Base-by-base conservation (phyloP, 2,329 filamentous ascomycete species). In the Calonectria honghensis region DNA sequence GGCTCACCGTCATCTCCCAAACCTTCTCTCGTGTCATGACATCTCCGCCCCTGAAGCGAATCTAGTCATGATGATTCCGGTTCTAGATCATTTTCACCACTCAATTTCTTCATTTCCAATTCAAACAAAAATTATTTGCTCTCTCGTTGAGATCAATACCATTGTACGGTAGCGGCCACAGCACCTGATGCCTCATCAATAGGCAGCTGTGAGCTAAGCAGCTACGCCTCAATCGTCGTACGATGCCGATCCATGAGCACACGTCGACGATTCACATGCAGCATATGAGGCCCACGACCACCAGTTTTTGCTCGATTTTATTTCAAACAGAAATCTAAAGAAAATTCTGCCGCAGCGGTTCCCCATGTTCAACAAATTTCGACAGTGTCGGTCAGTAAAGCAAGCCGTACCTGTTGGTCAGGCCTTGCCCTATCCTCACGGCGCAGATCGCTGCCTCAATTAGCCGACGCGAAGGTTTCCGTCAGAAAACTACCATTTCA, bases 191-290 rank as follows among this genome's bases (percentile, higher is more conserved):
- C 35, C 57, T 41, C 57, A 29, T 63, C 39, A 29, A 24, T 11
- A 32, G 37, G 24, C 57, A n/a, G 18, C 57, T 20, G 37, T 41
- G 37, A 20, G 24, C 35, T 37, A 29, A 31, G 57, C n/a, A 39
- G 57, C 57, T 63, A 63, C 57, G 57, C 57, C 57, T 63, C 57
- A 63, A 27, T 37, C n/a, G 57, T 63, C 57, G 57, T 63, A 63
- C 57, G 57, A 63, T 63, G 57, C 57, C 57, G 57, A 63, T 63
- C 57, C 57, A 41, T 39, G 57, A 63, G n/a, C 57, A 63, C 57
- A 63, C 37, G 37, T 63, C 57, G 18, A 24, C 32, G 35, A 20
- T 18, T 63, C 57, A 63, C 57, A 41, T 29, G 37, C n/a, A 63
- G 39, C 57, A 63, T 63, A 16, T 29, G 27, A 39, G 35, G 57